Evolutionary conservation across 2,329 filamentous ascomycete species (phyloP).

Genomic region (Neocucurbitaria cava): DNA sequence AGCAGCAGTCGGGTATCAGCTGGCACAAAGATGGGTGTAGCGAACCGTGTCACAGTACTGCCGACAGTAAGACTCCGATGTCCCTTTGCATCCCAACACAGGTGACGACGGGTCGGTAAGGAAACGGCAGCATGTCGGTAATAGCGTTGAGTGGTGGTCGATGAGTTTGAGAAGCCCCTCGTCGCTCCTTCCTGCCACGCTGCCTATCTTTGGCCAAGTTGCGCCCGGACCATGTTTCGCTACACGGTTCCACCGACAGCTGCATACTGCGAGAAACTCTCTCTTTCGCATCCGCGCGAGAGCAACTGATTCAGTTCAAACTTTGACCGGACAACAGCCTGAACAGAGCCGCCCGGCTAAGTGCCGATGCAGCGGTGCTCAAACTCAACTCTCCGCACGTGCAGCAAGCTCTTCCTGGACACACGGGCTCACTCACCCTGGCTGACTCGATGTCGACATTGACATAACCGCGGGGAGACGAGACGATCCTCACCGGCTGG

Average conservation of each 20-base stretch:
- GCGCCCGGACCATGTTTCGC: neutral
- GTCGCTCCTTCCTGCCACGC: neutral
- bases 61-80: no score
- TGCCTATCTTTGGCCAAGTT: neutral
- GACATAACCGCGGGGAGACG: neutral
- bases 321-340: neutral
- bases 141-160: neutral
- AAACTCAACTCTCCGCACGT: neutral
- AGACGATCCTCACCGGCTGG: neutral
- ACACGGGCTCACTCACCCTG: neutral
- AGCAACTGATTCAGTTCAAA: neutral
- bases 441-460: constrained; percentile 2
- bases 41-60: neutral
- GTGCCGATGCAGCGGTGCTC: constrained; percentile 5
- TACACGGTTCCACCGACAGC: neutral
- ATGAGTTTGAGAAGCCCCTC: neutral
- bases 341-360: constrained; percentile 6
- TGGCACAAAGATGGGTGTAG: neutral
- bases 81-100: no score
- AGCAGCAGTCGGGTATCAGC: neutral
- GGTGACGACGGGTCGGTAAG: neutral
- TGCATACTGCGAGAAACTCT: neutral
- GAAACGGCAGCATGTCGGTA: no score
- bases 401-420: neutral
- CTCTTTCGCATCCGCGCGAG: neutral